phyloP scores from a whole-genome alignment of 176 grass and related monocot species.

The Rhynchospora tenuis region DNA sequence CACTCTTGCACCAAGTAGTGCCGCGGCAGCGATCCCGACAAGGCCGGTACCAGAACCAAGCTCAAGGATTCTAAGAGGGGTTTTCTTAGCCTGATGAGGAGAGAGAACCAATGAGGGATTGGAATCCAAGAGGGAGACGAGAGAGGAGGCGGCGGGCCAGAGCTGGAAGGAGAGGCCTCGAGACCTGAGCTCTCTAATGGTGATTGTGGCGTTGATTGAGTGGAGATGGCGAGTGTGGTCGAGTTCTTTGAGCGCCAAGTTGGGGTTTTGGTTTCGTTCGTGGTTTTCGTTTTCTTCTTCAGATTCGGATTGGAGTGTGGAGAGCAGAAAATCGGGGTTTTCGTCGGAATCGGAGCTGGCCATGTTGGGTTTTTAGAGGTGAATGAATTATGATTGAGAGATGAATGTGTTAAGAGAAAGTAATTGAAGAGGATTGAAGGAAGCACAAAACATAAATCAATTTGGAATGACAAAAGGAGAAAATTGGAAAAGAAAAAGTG shows the following conservation, averaged over 20 bases:
- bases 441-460: no score
- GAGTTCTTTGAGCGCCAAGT: not conserved
- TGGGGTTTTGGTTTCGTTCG: not conserved
- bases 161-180: constrained; percentile 91
- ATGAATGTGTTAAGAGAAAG: not conserved
- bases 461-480: no score
- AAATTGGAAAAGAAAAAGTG: no score
- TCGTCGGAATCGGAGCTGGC: constrained; percentile 20
- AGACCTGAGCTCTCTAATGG: constrained; percentile 53
- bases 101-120: constrained; percentile 39
- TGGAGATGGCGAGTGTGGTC: constrained; percentile 43
- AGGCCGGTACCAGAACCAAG: constrained; percentile 68
- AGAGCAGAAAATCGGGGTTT: constrained; percentile 26
- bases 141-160: constrained; percentile 80
- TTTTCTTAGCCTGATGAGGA: not conserved
- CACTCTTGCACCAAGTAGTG: constrained; percentile 39
- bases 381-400: not conserved
- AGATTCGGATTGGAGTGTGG: constrained; percentile 20
- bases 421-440: not conserved
- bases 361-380: not conserved
- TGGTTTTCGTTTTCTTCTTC: not conserved
- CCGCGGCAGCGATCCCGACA: constrained; percentile 53
- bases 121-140: constrained; percentile 52
- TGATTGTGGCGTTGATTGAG: constrained; percentile 41
- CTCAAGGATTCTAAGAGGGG: constrained; percentile 67